A percentile compares a stretch with the other conserved stretches of the same genome.
Evolutionary conservation across 225 moss, liverwort and hornwort genomes (phyloP).

Genomic region (Bryoerythrophyllum caledonicum): DNA sequence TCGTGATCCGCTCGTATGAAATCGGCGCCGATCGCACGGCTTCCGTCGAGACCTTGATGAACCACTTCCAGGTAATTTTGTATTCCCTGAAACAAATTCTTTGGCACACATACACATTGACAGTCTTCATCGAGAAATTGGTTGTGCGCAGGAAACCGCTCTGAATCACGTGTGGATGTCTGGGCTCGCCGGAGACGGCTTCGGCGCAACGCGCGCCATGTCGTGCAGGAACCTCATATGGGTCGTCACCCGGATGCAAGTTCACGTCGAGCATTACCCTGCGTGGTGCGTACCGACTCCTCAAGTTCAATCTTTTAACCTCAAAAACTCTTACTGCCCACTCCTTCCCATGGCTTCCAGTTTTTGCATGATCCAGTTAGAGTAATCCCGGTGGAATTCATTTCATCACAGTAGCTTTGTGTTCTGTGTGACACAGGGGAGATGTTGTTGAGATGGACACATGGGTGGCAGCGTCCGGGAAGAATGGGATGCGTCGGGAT

Average conservation of each 20-base stretch:
- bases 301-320: not conserved
- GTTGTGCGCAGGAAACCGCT: slow-evolving; percentile 76
- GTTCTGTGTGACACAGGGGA: slow-evolving; percentile 55
- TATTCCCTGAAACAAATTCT: too few relatives aligned
- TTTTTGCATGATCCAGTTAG: too few relatives aligned
- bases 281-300: slow-evolving; percentile 55
- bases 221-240: slow-evolving; percentile 81
- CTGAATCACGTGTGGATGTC: slow-evolving; percentile 91
- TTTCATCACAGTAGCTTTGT: not conserved
- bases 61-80: slow-evolving; percentile 78
- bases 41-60: slow-evolving; percentile 88
- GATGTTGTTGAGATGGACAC: slow-evolving; percentile 91
- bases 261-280: slow-evolving; percentile 89
- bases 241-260: slow-evolving; percentile 91
- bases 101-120: not conserved
- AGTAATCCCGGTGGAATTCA: not conserved
- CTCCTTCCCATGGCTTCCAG: too few relatives aligned
- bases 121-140: not conserved
- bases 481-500: slow-evolving; percentile 93
- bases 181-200: slow-evolving; percentile 88
- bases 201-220: slow-evolving; percentile 93
- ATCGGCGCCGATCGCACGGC: slow-evolving; percentile 95
- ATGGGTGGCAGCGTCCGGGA: slow-evolving; percentile 90
- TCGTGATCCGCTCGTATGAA: slow-evolving; percentile 94
- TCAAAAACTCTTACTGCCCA: too few relatives aligned